Evolutionary conservation across 2,329 filamentous ascomycete species (phyloP), one percentile per base, ranked within the genome.

Genomic region (Tolypocladium capitatum): DNA sequence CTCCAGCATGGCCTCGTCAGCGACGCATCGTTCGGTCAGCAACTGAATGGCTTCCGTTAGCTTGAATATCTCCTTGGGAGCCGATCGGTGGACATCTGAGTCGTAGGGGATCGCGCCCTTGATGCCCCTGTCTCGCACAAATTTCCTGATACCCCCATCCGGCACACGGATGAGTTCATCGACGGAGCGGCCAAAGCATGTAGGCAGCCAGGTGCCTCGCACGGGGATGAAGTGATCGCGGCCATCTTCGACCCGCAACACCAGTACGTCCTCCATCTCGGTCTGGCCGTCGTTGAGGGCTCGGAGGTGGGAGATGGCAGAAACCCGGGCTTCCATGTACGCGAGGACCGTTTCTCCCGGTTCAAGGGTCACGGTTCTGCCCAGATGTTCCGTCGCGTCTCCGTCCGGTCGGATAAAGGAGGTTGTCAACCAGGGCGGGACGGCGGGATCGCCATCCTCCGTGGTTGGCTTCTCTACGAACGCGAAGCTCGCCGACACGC

Each of bases 141-240:
- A 73, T 8, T 62, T 68, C 20, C 88, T 71, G 49, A 85, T 85
- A 5, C 92, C 84, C 5, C 90, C 88, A 11, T 76, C 90, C 0
- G 92, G 90, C 5, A 96, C 80, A 18, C 83, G 80, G 45, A 94
- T 87, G 9, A 98, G 74, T 58, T 94, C 90, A 51, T 90, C 84
- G n/a, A 98, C 75, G 0, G 86, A 90, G 34, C 87, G 81, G 0
- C 86, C 87, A 44, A 97, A 86, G 56, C 82, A 86, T 0, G 87
- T 88, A 9, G 85, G 84, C 4, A 83, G 69, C 91, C 92, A 98
- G 1, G 68, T 70, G 0, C 78, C 92, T 24, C 78, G 81, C 0
- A 95, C 72, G 0, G 89, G 84, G 35, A 98, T 79, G 60, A 98
- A 98, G 60, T 97, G 86, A 57, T 98, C 92, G 43, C 89, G 78